A percentile compares a stretch with the other conserved stretches of the same genome.
Evolutionary conservation across 2,329 filamentous ascomycete genomes (phyloP).

Genomic region (Fusarium austroafricanum): DNA sequence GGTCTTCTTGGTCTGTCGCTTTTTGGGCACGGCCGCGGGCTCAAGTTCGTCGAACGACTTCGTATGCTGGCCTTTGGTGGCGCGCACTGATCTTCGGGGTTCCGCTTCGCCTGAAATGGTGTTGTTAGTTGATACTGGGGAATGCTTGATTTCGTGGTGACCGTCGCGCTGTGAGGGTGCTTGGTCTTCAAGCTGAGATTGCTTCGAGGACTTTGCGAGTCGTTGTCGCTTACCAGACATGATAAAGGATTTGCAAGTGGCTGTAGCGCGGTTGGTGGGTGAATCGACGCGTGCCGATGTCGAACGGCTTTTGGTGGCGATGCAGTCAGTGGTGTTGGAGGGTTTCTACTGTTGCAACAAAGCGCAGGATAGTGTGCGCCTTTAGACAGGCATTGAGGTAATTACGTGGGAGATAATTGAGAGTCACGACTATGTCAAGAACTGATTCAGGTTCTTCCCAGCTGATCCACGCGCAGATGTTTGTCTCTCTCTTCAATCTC

Average conservation of each 20-base stretch:
- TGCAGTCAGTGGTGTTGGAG: conserved; percentile 23
- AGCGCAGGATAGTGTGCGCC: conserved; percentile 41
- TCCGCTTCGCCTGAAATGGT: conserved; percentile 66
- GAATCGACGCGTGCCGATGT: conserved; percentile 25
- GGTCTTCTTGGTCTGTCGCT: conserved; percentile 60
- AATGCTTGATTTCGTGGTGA: conserved; percentile 17
- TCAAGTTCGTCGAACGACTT: conserved; percentile 87
- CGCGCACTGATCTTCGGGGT: conserved; percentile 91
- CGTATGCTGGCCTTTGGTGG: conserved; percentile 95
- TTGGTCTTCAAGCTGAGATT: conserved; percentile 19
- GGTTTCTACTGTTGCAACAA: conserved; percentile 48
- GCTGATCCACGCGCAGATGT: conserved; percentile 41
- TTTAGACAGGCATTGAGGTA: conserved; percentile 47
- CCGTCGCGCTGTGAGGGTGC: conserved; percentile 20
- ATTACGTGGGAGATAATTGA: conserved; percentile 52
- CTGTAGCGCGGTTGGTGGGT: conserved; percentile 6
- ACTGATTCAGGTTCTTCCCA: conserved; percentile 42
- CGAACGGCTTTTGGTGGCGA: conserved; percentile 17
- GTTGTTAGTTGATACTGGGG: conserved; percentile 38
- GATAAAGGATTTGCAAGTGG: conserved; percentile 21
- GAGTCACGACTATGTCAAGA: conserved; percentile 52
- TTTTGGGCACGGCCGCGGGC: conserved; percentile 64
- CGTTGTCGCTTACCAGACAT: conserved; percentile 54
- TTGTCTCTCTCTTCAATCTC: conserved; percentile 41
- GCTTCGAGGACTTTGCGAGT: conserved; percentile 34